Base-by-base conservation (phyloP, 208 protist genomes). In the Lotmaria passim region DNA sequence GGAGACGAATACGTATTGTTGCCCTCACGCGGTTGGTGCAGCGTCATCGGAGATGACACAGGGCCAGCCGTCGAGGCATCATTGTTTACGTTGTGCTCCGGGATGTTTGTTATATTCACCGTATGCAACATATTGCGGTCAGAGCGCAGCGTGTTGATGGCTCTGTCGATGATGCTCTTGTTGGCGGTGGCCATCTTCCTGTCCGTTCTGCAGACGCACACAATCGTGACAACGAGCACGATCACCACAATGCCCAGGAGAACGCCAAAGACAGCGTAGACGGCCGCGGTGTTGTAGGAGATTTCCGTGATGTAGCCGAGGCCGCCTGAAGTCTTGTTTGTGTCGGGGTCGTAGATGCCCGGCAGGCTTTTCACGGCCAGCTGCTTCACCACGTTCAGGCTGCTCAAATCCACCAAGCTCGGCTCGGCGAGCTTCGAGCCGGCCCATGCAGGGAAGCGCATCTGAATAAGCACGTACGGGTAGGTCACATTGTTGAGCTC, bases 251-350 rank as follows among this genome's bases (percentile, higher is more conserved):
- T 43, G 19, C 0, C 59, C 4, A 74, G 11, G 15, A 74, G 69
- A 8, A 66, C n/a, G n/a, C 58, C 69, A 38, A 74, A 74, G 17
- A 74, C 41, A 39, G 43, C 69, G 33, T 62, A 67, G 11, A 65
- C 34, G 50, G 43, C 51, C 1, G 23, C 46, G 2, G 11, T 26
- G 44, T 67, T 33, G 50, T 62, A 67, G 23, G 38, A n/a, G 48
- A 74, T 53, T n/a, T 60, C 34, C 1, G 31, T 23, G 33, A 62
- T 33, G 51, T 62, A 67, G 41, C 24, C 44, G 34, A 21, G 11
- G 36, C 10, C 14, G 3, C 2, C 19, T 2, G 21, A 19, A 2
- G 44, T 41, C 0, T 17, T 26, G 38, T 52, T 61, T 39, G 34
- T 53, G 44, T 74, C 59, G 10, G 41, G 50, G 30, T 74, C 41